These are phyloP conservation scores for Xylaria sp. DNA, from an alignment of 2,329 filamentous ascomycete genomes.

Conservation along the genomic window DNA sequence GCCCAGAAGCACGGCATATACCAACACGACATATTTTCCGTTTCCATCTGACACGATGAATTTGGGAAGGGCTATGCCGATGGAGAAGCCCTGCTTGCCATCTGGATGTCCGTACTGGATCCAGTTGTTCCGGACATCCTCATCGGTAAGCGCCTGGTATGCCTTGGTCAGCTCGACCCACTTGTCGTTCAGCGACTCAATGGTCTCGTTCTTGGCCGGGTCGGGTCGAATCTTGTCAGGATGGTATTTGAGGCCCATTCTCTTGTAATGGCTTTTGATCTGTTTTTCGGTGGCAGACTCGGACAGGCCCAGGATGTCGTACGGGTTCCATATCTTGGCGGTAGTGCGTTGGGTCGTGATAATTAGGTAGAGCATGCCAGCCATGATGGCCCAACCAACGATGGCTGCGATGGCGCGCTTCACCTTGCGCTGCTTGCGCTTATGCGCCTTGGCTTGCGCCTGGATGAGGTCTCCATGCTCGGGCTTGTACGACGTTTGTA, in stretches of 20 bases:
- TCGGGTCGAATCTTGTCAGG: slow-evolving; percentile 92
- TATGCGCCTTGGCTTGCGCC: slow-evolving; percentile 80
- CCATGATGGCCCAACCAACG: slow-evolving; percentile 82
- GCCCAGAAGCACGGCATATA: slow-evolving; percentile 87
- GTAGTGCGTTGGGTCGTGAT: slow-evolving; percentile 72
- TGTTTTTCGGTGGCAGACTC: slow-evolving; percentile 86
- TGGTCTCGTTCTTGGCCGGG: slow-evolving; percentile 83
- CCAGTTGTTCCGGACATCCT: slow-evolving; percentile 96
- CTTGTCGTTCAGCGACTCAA: slow-evolving; percentile 80
- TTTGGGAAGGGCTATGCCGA: slow-evolving; percentile 93
- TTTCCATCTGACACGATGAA: slow-evolving; percentile 92
- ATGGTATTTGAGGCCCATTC: slow-evolving; percentile 83
- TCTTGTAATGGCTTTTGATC: slow-evolving; percentile 91
- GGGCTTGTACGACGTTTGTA: slow-evolving; percentile 80
- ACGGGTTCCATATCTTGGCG: slow-evolving; percentile 92
- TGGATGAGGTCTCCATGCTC: slow-evolving; percentile 85
- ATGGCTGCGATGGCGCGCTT: slow-evolving; percentile 81
- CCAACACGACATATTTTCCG: slow-evolving; percentile 90
- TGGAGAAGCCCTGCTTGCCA: slow-evolving; percentile 97
- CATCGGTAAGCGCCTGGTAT: slow-evolving; percentile 96
- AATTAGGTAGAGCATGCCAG: slow-evolving; percentile 91
- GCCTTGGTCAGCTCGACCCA: slow-evolving; percentile 98
- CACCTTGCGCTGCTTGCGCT: slow-evolving; percentile 85
- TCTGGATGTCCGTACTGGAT: slow-evolving; percentile 95
- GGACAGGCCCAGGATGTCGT: slow-evolving; percentile 87